phyloP scores from a whole-genome alignment of 2,329 filamentous ascomycete genomes.

The Monascus ruber region DNA sequence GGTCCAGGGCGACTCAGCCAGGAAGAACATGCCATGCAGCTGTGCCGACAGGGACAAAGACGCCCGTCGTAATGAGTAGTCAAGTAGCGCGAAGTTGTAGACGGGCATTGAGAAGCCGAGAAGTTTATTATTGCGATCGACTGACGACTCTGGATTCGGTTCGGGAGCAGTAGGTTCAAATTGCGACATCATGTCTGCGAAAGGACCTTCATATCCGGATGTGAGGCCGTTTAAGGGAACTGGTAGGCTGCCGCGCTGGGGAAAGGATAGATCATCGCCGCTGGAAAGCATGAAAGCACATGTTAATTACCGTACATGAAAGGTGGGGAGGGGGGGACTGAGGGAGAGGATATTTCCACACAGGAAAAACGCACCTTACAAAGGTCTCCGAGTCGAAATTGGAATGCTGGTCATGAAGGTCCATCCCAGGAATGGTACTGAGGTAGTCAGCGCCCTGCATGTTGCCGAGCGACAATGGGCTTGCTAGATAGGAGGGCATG shows the following conservation, averaged over 20 bases:
- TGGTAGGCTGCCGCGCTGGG: constrained; percentile 30
- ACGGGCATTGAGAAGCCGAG: constrained; percentile 60
- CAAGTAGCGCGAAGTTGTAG: constrained; percentile 49
- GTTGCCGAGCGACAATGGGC: constrained; percentile 45
- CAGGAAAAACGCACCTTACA: constrained; percentile 40
- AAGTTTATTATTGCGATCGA: constrained; percentile 57
- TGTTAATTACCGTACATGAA: constrained; percentile 2
- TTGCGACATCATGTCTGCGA: constrained; percentile 38
- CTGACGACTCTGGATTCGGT: constrained; percentile 43
- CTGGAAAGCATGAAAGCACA: constrained; percentile 14
- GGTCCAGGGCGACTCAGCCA: constrained; percentile 54
- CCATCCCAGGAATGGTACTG: constrained; percentile 40
- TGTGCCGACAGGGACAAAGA: constrained; percentile 50
- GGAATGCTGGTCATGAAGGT: constrained; percentile 47
- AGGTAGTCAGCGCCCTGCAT: constrained; percentile 38
- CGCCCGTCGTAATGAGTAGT: constrained; percentile 46
- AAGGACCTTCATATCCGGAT: constrained; percentile 38
- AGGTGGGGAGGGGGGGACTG: background rate
- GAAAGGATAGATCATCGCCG: constrained; percentile 42
- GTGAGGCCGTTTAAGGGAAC: constrained; percentile 38
- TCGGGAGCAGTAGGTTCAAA: constrained; percentile 35
- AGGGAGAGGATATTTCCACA: constrained; percentile 9
- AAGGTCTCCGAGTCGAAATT: constrained; percentile 51
- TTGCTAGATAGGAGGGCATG: constrained; percentile 49
- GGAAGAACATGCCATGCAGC: constrained; percentile 58